Base-by-base conservation (phyloP, 78 protist genomes). In the Dictyostelium capitatum region DNA sequence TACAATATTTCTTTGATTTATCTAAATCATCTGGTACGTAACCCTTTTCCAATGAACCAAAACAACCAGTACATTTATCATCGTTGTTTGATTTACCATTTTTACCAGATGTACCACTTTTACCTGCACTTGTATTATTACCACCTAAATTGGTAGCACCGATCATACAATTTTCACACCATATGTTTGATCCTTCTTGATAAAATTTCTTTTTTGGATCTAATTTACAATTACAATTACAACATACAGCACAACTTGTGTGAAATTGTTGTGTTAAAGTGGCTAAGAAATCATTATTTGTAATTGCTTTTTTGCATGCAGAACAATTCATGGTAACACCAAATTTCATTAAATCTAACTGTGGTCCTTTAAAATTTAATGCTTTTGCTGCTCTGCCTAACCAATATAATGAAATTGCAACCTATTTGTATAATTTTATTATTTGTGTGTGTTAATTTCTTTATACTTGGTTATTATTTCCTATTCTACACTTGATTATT, bases 171-270 rank as follows among this genome's bases (percentile, higher is more conserved):
- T 74, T 57, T n/a, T 23, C 73, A 84, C 92, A 84, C 92, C 92
- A 84, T 11, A 74, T 37, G 30, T 74, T 74, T 37, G 73, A 80
- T 37, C n/a, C n/a, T 54, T 84, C 92, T 80, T 73, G 78, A n/a
- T 41, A 84, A 53, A 84, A 84, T 62, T 41, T 80, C 79, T 84
- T 77, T 19, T 84, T 72, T 72, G 92, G 92, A 47, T 84, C 92
- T 10, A 84, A 41, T 37, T 84, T 72, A 48, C 82, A 74, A 25
- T 30, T n/a, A 74, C 92, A 84, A 6, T 64, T 54, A 10, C 92
- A 84, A 75, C 92, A 84, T 3, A 47, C 51, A 6, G 83, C 75
- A 84, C 92, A 84, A n/a, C 77, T 6, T 2, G 92, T 84, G 19
- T 84, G 92, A 12, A 23, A 84, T 59, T 84, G 92, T 47, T 73